Conservation (phyloP, 768 basidiomycete genomes). For the Rhodotorula babjevae region DNA sequence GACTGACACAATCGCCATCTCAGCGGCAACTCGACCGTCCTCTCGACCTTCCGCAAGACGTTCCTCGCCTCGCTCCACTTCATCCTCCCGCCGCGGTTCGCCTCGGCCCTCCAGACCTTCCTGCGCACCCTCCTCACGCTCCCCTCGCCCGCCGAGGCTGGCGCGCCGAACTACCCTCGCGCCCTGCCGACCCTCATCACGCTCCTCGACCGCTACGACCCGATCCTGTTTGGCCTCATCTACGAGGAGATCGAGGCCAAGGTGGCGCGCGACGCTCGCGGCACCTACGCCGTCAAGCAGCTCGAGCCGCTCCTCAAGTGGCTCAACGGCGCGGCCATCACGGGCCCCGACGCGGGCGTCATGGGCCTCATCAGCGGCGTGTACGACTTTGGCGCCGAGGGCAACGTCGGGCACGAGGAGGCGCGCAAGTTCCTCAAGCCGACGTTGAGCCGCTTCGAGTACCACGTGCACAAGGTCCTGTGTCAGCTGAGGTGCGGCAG, state of each 20-base stretch:
- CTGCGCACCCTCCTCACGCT: slow-evolving; percentile 17
- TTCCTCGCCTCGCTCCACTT: slow-evolving; percentile 32
- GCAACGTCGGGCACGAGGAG: slow-evolving; percentile 47
- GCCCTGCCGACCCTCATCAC: slow-evolving; percentile 57
- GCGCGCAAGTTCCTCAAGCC: slow-evolving; percentile 54
- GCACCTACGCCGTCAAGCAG: slow-evolving; percentile 63
- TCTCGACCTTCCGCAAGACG: slow-evolving; percentile 16
- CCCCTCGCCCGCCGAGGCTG: slow-evolving; percentile 45
- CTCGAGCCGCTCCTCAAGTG: slow-evolving; percentile 62
- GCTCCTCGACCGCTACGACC: slow-evolving; percentile 74
- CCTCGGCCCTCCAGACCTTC: slow-evolving; percentile 15
- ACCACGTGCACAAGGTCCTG: slow-evolving; percentile 70
- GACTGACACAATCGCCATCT: not conserved
- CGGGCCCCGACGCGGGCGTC: not conserved
- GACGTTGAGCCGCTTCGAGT: slow-evolving; percentile 76
- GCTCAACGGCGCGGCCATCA: slow-evolving; percentile 51
- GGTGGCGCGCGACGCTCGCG: slow-evolving; percentile 62
- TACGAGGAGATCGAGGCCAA: slow-evolving; percentile 78
- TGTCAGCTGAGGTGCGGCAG: slow-evolving; percentile 13
- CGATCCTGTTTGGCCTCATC: slow-evolving; percentile 73
- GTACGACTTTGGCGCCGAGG: slow-evolving; percentile 22
- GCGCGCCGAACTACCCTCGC: slow-evolving; percentile 54
- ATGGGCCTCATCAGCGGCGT: slow-evolving; percentile 34
- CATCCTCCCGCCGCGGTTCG: slow-evolving; percentile 30
- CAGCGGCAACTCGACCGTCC: not conserved